phyloP scores from a whole-genome alignment of 805 yeast species.

The Isabelozyma gotoi region DNA sequence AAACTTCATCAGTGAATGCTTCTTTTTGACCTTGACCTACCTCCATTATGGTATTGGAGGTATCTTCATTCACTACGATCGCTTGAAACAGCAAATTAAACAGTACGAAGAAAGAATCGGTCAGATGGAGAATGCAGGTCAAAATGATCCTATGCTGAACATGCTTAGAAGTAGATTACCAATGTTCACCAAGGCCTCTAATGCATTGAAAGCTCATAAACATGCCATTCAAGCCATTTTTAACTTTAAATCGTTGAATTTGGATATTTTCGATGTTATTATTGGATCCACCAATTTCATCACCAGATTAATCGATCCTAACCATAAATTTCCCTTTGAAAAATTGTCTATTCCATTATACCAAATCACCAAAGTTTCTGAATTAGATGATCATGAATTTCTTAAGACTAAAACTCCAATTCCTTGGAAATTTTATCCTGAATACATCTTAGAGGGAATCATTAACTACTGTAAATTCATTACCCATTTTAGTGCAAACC shows the following conservation, averaged over 20 bases:
- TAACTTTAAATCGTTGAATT: constrained; percentile 53
- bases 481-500: constrained; percentile 54
- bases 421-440: constrained; percentile 85
- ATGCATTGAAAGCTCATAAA: constrained; percentile 41
- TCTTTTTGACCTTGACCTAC: constrained; percentile 74
- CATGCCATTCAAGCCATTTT: constrained; percentile 66
- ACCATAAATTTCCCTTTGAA: constrained; percentile 57
- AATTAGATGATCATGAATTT: constrained; percentile 73
- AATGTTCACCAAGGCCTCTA: constrained; percentile 38
- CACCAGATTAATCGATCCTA: constrained; percentile 70
- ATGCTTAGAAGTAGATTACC: constrained; percentile 44
- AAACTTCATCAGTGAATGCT: constrained; percentile 91
- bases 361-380: constrained; percentile 59
- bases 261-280: constrained; percentile 72
- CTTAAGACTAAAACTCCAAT: constrained; percentile 63
- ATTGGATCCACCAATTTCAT: constrained; percentile 75
- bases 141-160: constrained; percentile 19
- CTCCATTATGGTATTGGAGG: constrained; percentile 92
- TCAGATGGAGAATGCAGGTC: constrained; percentile 32
- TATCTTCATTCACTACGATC: constrained; percentile 52
- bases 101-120: constrained; percentile 51
- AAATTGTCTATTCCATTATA: constrained; percentile 52
- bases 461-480: constrained; percentile 68
- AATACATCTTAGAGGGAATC: constrained; percentile 79
- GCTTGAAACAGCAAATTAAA: constrained; percentile 48